These are phyloP conservation scores for Phialophora tarda DNA, from an alignment of 2,329 filamentous ascomycete species.

Conservation along the genomic window DNA sequence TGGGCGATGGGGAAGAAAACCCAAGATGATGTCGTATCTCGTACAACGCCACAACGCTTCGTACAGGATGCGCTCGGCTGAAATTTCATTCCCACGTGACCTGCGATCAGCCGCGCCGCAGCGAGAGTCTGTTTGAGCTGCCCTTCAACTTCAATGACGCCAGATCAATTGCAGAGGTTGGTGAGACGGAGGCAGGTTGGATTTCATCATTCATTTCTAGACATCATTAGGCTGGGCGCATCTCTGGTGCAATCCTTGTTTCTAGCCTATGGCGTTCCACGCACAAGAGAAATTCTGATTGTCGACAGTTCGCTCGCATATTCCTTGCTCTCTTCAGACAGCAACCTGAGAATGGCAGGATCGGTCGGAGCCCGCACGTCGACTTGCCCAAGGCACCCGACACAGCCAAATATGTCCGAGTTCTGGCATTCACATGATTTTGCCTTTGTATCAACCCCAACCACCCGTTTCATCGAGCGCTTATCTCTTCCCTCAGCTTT, in stretches of 20 bases:
- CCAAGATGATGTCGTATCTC: conserved; percentile 6
- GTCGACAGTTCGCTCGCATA: background rate
- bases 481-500: conserved; percentile 40
- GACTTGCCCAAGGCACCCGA: background rate
- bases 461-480: conserved; percentile 29
- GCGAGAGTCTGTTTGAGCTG: too few relatives aligned
- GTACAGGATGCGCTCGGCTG: background rate
- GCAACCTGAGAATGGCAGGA: background rate
- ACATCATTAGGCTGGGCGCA: conserved; percentile 4
- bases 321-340: background rate
- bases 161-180: too few relatives aligned
- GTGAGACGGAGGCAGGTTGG: background rate
- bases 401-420: background rate
- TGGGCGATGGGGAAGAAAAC: too few relatives aligned
- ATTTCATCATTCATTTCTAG: conserved; percentile 9
- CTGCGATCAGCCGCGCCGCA: too few relatives aligned
- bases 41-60: conserved; percentile 5
- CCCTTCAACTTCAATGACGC: too few relatives aligned
- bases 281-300: background rate
- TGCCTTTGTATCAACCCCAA: background rate
- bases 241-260: background rate
- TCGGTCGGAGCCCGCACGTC: background rate
- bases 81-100: background rate
- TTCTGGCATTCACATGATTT: conserved; percentile 1
- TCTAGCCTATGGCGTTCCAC: background rate